Conservation (phyloP, 768 basidiomycete genomes). For the Podaxis rugospora region DNA sequence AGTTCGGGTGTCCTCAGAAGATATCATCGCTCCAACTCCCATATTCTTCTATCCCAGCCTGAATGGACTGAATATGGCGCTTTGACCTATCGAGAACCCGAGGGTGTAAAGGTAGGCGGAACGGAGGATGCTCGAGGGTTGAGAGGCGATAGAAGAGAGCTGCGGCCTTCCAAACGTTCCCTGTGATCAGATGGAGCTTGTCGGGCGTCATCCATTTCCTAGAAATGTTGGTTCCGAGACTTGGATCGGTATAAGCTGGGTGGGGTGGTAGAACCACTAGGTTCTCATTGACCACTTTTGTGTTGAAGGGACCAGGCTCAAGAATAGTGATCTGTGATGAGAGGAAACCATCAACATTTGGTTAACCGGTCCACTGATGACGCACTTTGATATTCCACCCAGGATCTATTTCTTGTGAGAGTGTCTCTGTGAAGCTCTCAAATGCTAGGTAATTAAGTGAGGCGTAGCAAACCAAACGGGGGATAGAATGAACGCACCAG, state of each 20-base stretch:
- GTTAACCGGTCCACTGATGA: not conserved
- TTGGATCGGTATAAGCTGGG: constrained; percentile 18
- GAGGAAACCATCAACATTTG: not conserved
- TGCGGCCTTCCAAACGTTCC: not conserved
- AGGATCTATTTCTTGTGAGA: constrained; percentile 37
- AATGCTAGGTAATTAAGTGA: constrained; percentile 22
- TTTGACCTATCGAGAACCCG: constrained; percentile 1
- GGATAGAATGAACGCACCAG: not conserved
- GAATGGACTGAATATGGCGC: not conserved
- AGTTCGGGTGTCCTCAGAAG: not conserved
- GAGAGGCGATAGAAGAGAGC: constrained; percentile 4
- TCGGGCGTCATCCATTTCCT: constrained; percentile 7
- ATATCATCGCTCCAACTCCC: constrained; percentile 4
- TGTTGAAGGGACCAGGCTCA: constrained; percentile 17
- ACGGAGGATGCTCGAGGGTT: constrained; percentile 2
- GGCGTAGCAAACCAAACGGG: not conserved
- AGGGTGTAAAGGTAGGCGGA: constrained; percentile 3
- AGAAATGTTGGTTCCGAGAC: constrained; percentile 8
- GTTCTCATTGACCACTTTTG: constrained; percentile 12
- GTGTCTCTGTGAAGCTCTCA: constrained; percentile 34
- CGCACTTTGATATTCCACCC: constrained; percentile 45
- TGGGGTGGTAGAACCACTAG: constrained; percentile 11
- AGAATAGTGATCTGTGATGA: constrained; percentile 14
- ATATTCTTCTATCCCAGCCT: not conserved
- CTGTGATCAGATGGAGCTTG: not conserved